Percentiles rank a stretch among this genome's conserved stretches.
phyloP scores from a whole-genome alignment of 371 early-diverging fungal genomes.

The Circinella minor region DNA sequence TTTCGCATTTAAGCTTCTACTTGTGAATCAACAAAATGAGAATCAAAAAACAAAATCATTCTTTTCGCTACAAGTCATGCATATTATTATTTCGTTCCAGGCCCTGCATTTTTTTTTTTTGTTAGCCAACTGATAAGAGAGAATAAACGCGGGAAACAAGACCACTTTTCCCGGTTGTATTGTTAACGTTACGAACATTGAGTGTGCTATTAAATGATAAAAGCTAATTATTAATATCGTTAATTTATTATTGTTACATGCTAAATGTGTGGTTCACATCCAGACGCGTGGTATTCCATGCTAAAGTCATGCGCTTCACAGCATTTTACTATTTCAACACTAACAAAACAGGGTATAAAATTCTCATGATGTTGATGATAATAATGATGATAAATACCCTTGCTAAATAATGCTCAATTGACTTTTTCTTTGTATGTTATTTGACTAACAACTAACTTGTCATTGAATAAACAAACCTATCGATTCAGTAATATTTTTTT shows the following conservation, averaged over 20 bases:
- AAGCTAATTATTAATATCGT: background rate
- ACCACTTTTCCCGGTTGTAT: background rate
- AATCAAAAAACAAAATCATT: too few species aligned
- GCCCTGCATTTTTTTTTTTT: background rate
- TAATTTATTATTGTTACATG: background rate
- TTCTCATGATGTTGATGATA: background rate
- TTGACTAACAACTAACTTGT: background rate
- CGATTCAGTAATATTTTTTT: background rate
- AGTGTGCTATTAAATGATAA: too few species aligned
- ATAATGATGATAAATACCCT: background rate
- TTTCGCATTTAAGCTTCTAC: too few species aligned
- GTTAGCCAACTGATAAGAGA: background rate
- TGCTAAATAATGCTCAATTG: background rate
- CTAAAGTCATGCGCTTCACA: slow-evolving; percentile 5
- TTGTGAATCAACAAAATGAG: too few species aligned
- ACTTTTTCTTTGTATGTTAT: background rate
- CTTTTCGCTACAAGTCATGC: background rate
- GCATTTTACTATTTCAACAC: too few species aligned
- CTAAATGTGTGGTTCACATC: background rate
- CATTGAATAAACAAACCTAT: background rate
- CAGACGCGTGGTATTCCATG: background rate
- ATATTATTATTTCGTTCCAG: too few species aligned
- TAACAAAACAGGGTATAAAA: background rate
- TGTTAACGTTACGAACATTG: background rate
- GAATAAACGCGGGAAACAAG: background rate